Evolutionary conservation across 2,329 filamentous ascomycete genomes (phyloP).

Genomic region (Arthrinium phaeospermum): DNA sequence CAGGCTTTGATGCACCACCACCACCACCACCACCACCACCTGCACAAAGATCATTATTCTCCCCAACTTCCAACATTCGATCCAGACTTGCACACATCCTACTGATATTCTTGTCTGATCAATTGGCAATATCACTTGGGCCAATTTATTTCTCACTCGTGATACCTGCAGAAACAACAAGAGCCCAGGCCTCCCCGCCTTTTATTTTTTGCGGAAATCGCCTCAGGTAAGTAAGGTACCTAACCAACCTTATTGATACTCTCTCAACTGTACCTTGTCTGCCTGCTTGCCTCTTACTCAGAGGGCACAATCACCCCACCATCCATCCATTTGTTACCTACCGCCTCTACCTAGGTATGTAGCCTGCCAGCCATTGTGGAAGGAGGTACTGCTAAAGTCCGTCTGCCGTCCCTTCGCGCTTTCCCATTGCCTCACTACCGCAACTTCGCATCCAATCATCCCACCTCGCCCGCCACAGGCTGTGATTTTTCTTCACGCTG

Average conservation of each 20-base stretch:
- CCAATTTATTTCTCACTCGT: not conserved
- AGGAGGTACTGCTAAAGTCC: not conserved
- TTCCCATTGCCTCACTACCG: constrained; percentile 13
- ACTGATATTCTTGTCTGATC: not conserved
- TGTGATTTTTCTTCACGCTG: constrained; percentile 12
- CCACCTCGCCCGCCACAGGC: not conserved
- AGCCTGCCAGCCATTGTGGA: not conserved
- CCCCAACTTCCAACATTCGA: not conserved
- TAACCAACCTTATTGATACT: not conserved
- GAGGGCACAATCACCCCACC: constrained; percentile 12
- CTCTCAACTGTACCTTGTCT: not conserved
- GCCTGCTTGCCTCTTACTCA: not conserved
- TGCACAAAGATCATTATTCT: not conserved
- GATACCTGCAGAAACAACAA: not conserved
- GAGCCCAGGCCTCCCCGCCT: not conserved
- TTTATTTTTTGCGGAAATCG: not conserved
- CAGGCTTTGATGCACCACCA: not conserved
- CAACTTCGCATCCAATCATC: constrained; percentile 14
- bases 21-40: not conserved
- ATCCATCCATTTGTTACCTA: not conserved
- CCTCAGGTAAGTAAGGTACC: not conserved
- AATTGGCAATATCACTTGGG: not conserved
- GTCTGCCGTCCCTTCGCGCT: not conserved
- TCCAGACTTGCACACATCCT: too few relatives aligned
- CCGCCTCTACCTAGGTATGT: not conserved